Evolutionary conservation across 306 rosid species (phyloP).

Genomic region (Leucaena leucocephala): DNA sequence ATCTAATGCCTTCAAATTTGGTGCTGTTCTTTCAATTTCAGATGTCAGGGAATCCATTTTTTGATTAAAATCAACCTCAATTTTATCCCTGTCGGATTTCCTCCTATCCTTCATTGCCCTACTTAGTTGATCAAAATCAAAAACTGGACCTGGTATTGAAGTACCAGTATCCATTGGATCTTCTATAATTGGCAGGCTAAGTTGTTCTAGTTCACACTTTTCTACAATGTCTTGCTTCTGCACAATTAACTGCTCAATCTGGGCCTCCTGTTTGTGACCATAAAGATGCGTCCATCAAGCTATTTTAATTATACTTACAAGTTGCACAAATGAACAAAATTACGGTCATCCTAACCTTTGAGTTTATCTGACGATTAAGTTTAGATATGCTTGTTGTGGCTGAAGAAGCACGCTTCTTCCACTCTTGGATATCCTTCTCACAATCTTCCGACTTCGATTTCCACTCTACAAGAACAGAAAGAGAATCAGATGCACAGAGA

Average conservation of each 20-base stretch:
- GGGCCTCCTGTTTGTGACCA: conserved; percentile 69
- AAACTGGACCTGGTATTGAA: conserved; percentile 63
- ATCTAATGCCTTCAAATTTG: conserved; percentile 95
- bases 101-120: conserved; percentile 70
- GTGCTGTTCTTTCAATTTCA: conserved; percentile 95
- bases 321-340: conserved; percentile 18
- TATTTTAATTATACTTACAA: conserved; percentile 27
- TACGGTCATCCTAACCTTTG: conserved; percentile 62
- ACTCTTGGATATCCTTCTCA: conserved; percentile 94
- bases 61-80: conserved; percentile 79
- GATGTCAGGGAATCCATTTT: conserved; percentile 72
- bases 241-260: conserved; percentile 68
- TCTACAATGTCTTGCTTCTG: conserved; percentile 86
- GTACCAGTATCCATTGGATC: conserved; percentile 88
- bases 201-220: conserved; percentile 81
- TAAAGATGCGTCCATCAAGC: conserved; percentile 31
- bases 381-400: conserved; percentile 85
- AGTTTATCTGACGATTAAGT: conserved; percentile 82
- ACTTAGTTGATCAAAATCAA: conserved; percentile 76
- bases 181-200: conserved; percentile 66
- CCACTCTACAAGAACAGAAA: conserved; percentile 62
- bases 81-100: conserved; percentile 68
- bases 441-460: conserved; percentile 87
- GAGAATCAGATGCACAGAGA: conserved; percentile 21
- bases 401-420: conserved; percentile 85